Evolutionary conservation across 768 basidiomycete species (phyloP), one percentile per base, ranked within the genome.

Genomic region (Amanita jacksonii): DNA sequence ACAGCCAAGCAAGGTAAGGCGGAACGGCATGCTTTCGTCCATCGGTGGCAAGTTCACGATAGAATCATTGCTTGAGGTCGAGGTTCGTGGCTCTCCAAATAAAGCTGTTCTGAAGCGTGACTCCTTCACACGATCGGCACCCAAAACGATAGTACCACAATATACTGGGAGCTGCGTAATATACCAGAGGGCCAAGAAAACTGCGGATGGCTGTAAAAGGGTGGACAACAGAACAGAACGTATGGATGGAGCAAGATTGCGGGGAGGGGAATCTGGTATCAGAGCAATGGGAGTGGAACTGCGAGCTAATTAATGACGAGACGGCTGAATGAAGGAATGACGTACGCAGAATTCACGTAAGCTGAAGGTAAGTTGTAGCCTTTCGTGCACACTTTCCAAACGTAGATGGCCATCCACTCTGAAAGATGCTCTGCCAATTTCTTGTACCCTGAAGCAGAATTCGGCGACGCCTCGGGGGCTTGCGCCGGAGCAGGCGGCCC

Each of bases 351-450:
- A 48, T 66, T 68, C 4, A 72, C 66, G 52, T 80, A 78, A 25
- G 59, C 54, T 7, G 70, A 52, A 3, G 80, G 76, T 41, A 86
- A 63, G 51, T 73, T 72, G 45, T 79, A 67, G 35, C 76, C 79
- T n/a, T 79, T 81, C 12, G 81, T 82, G 57, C 85, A 86, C 35
- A 78, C 77, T 58, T 83, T 85, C 86, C 86, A 89, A 12, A 86
- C 77, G 55, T 82, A 89, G 41, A 70, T 70, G 33, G 82, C 80
- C 18, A 87, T 63, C 86, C 86, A 89, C 46, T 82, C 80, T 3
- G 86, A 74, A 49, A 89, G 66, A 13, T 85, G 85, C 41, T 85
- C 83, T 0, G 81, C 76, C 8, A 88, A 68, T 54, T 77, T 83
- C 67, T 73, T 80, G 67, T 86, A 87, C 18, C 64, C 53, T 8